phyloP scores from a whole-genome alignment of 306 rosid genomes.

The Casuarina equisetifolia region DNA sequence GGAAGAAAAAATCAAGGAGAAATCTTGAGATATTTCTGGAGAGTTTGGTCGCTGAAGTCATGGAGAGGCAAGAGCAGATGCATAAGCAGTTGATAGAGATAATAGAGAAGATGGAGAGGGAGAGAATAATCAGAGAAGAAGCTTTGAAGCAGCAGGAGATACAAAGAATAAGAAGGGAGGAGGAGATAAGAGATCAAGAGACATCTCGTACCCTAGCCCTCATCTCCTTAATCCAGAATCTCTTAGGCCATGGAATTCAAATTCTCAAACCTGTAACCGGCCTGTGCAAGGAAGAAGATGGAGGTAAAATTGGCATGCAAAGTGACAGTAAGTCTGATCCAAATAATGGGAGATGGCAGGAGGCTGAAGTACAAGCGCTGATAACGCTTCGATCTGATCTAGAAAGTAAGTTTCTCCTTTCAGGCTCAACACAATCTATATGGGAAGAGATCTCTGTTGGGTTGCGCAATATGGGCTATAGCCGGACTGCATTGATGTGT shows the following conservation, averaged over 20 bases:
- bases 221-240: slow-evolving; percentile 57
- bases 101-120: slow-evolving; percentile 68
- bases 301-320: slow-evolving; percentile 31
- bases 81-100: slow-evolving; percentile 62
- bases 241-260: slow-evolving; percentile 52
- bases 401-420: slow-evolving; percentile 42
- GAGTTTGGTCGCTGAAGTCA: slow-evolving; percentile 53
- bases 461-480: slow-evolving; percentile 55
- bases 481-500: slow-evolving; percentile 68
- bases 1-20: slow-evolving; percentile 22
- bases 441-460: slow-evolving; percentile 83
- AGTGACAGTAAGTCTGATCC: slow-evolving; percentile 35
- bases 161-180: slow-evolving; percentile 59
- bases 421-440: slow-evolving; percentile 49
- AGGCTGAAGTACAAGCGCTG: slow-evolving; percentile 70
- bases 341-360: slow-evolving; percentile 67
- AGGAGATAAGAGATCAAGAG: slow-evolving; percentile 66
- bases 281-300: slow-evolving; percentile 37
- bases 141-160: slow-evolving; percentile 73
- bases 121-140: slow-evolving; percentile 71
- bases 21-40: neutral
- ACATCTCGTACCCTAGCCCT: slow-evolving; percentile 65
- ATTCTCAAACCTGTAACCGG: slow-evolving; percentile 42
- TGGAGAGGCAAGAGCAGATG: slow-evolving; percentile 86
- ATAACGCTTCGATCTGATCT: slow-evolving; percentile 50